phyloP scores from a whole-genome alignment of 306 rosid genomes.

The Medicago truncatula region MtrunA17r5.0-ANR NC_053049.1:11573001-11573500 shows the following conservation, averaged over 20 bases:
- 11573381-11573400: neutral
- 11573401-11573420: neutral
- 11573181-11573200: slow-evolving; percentile 86
- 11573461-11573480: neutral
- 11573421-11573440: neutral
- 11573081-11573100: neutral
- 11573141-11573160: slow-evolving; percentile 62
- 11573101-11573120: slow-evolving; percentile 36
- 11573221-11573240: neutral
- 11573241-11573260: slow-evolving; percentile 28
- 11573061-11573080: neutral
- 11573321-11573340: slow-evolving; percentile 50
- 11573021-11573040: neutral
- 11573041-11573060: no score
- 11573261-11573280: slow-evolving; percentile 24
- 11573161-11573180: slow-evolving; percentile 76
- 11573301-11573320: slow-evolving; percentile 82
- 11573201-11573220: slow-evolving; percentile 61
- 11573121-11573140: slow-evolving; percentile 53
- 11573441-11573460: neutral
- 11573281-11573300: slow-evolving; percentile 64
- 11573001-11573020: neutral
- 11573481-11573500: neutral
- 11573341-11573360: slow-evolving; percentile 52
- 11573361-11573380: slow-evolving; percentile 53